A percentile compares a stretch with the other conserved stretches of the same genome.
Conservation (phyloP, 352 stramenopile species). For the Phytophthora vignae region DNA sequence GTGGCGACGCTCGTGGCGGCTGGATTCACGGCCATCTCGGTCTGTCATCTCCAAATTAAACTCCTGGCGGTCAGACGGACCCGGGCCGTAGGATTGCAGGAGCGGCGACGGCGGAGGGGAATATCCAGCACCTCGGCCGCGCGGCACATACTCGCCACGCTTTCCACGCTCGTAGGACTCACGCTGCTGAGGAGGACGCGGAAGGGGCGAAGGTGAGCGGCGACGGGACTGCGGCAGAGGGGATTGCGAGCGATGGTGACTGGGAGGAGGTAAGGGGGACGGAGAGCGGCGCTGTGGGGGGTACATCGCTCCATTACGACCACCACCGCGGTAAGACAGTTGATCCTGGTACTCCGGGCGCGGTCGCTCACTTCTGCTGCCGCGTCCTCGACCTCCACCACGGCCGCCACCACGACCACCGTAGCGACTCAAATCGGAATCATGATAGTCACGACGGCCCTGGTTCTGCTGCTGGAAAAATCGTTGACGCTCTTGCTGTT, state of each 20-base stretch:
- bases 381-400: constrained; percentile 29
- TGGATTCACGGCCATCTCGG: constrained; percentile 29
- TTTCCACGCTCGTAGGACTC: constrained; percentile 34
- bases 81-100: constrained; percentile 21
- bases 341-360: constrained; percentile 10
- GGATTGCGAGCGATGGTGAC: constrained; percentile 30
- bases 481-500: constrained; percentile 51
- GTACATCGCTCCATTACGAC: constrained; percentile 23
- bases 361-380: constrained; percentile 18
- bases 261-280: constrained; percentile 20
- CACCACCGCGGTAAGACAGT: constrained; percentile 18
- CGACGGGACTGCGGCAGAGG: constrained; percentile 20
- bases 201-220: constrained; percentile 28
- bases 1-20: constrained; percentile 38
- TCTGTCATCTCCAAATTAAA: constrained; percentile 23
- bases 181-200: constrained; percentile 24
- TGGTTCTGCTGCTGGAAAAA: constrained; percentile 49
- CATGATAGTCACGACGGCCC: constrained; percentile 44
- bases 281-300: constrained; percentile 20
- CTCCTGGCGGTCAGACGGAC: constrained; percentile 22
- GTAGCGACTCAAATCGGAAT: constrained; percentile 42
- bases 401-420: constrained; percentile 41
- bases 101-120: constrained; percentile 44
- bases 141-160: constrained; percentile 30
- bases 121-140: constrained; percentile 26